Evolutionary conservation across 225 moss, liverwort and hornwort species (phyloP).

Genomic region (Physcomitrellopsis africana): DNA sequence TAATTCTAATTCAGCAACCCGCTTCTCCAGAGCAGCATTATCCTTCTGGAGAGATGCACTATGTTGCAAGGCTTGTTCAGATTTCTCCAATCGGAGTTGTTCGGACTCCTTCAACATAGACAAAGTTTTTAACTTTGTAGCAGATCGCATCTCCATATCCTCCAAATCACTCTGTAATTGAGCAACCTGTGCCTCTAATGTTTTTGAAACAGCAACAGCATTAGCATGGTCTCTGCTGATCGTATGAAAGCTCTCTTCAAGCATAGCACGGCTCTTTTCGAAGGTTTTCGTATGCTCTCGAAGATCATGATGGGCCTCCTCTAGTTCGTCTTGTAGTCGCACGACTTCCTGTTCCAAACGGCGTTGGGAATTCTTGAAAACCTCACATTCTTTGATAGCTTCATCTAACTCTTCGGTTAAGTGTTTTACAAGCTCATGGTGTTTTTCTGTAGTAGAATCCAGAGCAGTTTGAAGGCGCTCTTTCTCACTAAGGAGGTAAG

Average conservation of each 20-base stretch:
- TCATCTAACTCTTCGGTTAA: constrained; percentile 66
- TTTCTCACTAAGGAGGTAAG: constrained; percentile 55
- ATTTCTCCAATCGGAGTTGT: constrained; percentile 65
- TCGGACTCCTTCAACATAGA: constrained; percentile 63
- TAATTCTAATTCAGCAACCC: constrained; percentile 53
- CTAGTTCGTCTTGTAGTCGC: constrained; percentile 59
- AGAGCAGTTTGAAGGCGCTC: constrained; percentile 61
- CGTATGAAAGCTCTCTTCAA: constrained; percentile 67
- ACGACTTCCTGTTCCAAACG: constrained; percentile 61
- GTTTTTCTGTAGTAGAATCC: constrained; percentile 54
- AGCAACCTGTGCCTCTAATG: constrained; percentile 71
- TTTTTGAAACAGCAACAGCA: constrained; percentile 62
- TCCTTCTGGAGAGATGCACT: constrained; percentile 52
- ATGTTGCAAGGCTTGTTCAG: constrained; percentile 63
- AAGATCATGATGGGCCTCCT: constrained; percentile 55
- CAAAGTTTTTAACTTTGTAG: constrained; percentile 59
- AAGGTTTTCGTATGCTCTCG: constrained; percentile 53
- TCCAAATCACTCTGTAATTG: constrained; percentile 68
- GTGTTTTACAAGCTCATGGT: constrained; percentile 63
- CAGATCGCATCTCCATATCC: constrained; percentile 64
- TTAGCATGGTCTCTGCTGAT: constrained; percentile 58
- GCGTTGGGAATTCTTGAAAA: constrained; percentile 47
- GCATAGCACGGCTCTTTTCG: constrained; percentile 54
- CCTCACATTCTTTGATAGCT: constrained; percentile 57
- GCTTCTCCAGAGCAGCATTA: constrained; percentile 50